Base-by-base conservation (phyloP, 2,329 filamentous ascomycete genomes). In the Fusarium verticillioides region DNA sequence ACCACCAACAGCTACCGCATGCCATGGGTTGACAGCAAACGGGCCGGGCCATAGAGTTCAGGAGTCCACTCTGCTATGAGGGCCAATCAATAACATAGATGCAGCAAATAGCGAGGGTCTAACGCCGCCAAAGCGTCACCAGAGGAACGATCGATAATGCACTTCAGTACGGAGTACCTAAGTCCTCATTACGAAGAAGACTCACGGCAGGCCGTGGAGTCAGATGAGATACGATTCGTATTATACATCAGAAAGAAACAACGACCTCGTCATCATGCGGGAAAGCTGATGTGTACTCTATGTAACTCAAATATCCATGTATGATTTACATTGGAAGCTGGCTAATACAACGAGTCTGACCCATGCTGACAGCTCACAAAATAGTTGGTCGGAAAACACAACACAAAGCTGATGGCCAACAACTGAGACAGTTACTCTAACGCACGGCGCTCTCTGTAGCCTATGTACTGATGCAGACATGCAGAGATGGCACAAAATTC, bases 31-130 rank as follows among this genome's bases (percentile, higher is more conserved):
- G 46, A 73, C 46, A 75, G 72, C 54, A 72, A 76, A 74, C 72
- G 74, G 72, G 65, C 72, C 72, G 70, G 68, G 65, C 74, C 74
- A 72, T 75, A 64, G 50, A 70, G 71, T 72, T 72, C 65, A 59
- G 56, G 67, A 58, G 34, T 40, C 71, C 69, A 72, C 70, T 70
- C 44, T 44, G 46, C 16, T 34, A 54, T n/a, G 44, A 23, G 34
- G 18, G 21, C 44, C 36, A 32, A 52, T 73, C 60, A 71, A 34
- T 43, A 39, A 12, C 21, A 43, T 40, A 23, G 23, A 47, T 47
- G 37, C 11, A 50, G 39, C 56, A 43, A 32, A 64, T 43, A 21
- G 42, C 32, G 42, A 36, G 23, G 21, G 49, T 26, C 23, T 40
- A 52, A 46, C 6, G 26, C 44, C 30, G 37, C 23, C 28, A 34